Conservation (phyloP, 495 filamentous ascomycete species). For the Pseudomonodictys pantanalensis region DNA sequence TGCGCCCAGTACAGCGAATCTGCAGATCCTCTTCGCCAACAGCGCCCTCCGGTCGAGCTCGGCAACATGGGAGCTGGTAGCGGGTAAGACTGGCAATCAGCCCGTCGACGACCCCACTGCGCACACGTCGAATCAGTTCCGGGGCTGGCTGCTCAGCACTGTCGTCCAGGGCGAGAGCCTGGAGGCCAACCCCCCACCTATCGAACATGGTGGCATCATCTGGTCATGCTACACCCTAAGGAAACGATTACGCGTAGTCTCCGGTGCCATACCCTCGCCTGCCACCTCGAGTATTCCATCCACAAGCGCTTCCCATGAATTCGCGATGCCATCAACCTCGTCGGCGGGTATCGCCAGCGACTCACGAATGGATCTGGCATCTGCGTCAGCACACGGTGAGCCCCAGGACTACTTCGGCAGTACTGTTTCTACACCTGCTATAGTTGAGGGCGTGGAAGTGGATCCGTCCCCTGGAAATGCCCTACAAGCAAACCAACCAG, state of each 20-base stretch:
- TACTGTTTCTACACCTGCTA: conserved; percentile 21
- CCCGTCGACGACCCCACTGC: conserved; percentile 35
- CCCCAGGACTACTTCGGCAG: conserved; percentile 51
- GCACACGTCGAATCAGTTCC: conserved; percentile 53
- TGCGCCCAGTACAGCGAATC: conserved; percentile 42
- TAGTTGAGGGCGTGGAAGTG: not conserved
- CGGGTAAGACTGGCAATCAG: conserved; percentile 40
- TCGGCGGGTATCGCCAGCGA: not conserved
- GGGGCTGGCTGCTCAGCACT: conserved; percentile 57
- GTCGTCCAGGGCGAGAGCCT: conserved; percentile 46
- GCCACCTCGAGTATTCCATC: conserved; percentile 16
- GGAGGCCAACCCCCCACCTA: conserved; percentile 48
- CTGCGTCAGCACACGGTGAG: conserved; percentile 27
- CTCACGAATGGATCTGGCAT: not conserved
- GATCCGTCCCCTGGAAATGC: not conserved
- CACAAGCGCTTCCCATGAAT: conserved; percentile 20
- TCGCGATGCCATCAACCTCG: conserved; percentile 15
- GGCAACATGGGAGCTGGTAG: conserved; percentile 51
- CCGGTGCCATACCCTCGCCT: conserved; percentile 39
- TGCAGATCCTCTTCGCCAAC: conserved; percentile 61
- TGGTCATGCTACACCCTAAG: conserved; percentile 65
- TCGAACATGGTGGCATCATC: conserved; percentile 45
- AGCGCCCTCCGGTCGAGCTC: conserved; percentile 51
- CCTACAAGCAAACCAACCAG: not conserved
- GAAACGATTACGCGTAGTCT: conserved; percentile 61